Percentiles rank a stretch among this genome's conserved stretches.
phyloP scores from a whole-genome alignment of 176 grass and related monocot genomes.

The Bothriochloa decipiens region DNA sequence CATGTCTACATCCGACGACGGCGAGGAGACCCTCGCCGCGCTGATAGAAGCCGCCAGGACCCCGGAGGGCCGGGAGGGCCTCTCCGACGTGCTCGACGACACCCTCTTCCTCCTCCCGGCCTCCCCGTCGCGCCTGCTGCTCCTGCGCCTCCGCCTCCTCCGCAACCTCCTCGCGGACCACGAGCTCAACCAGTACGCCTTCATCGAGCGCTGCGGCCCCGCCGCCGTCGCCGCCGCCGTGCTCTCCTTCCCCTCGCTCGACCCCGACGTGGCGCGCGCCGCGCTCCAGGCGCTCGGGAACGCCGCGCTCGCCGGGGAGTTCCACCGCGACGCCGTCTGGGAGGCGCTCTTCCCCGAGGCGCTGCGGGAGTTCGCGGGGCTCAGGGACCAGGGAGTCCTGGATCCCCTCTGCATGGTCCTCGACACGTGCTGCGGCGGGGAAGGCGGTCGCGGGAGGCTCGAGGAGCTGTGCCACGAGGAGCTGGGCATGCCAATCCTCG shows the following conservation, averaged over 20 bases:
- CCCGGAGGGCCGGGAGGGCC: constrained; percentile 51
- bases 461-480: constrained; percentile 52
- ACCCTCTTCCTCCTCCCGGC: constrained; percentile 38
- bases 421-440: constrained; percentile 75
- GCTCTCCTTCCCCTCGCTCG: constrained; percentile 32
- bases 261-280: constrained; percentile 50
- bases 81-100: constrained; percentile 39
- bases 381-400: constrained; percentile 55
- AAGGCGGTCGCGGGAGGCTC: constrained; percentile 57
- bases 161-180: constrained; percentile 87
- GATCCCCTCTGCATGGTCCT: constrained; percentile 91
- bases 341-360: constrained; percentile 58
- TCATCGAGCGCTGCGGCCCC: constrained; percentile 54
- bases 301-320: constrained; percentile 63
- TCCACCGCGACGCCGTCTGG: constrained; percentile 71
- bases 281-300: constrained; percentile 78
- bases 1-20: constrained; percentile 29
- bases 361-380: constrained; percentile 53
- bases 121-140: constrained; percentile 34
- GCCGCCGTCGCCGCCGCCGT: constrained; percentile 37
- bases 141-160: constrained; percentile 72
- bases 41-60: constrained; percentile 63
- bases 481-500: constrained; percentile 53
- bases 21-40: constrained; percentile 49
- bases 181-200: constrained; percentile 62